Percentiles rank a stretch among this genome's conserved stretches.
These are phyloP conservation scores for Phlyctochytrium arcticum DNA, from an alignment of 192 early-diverging fungal genomes.

Conservation along the genomic window DNA sequence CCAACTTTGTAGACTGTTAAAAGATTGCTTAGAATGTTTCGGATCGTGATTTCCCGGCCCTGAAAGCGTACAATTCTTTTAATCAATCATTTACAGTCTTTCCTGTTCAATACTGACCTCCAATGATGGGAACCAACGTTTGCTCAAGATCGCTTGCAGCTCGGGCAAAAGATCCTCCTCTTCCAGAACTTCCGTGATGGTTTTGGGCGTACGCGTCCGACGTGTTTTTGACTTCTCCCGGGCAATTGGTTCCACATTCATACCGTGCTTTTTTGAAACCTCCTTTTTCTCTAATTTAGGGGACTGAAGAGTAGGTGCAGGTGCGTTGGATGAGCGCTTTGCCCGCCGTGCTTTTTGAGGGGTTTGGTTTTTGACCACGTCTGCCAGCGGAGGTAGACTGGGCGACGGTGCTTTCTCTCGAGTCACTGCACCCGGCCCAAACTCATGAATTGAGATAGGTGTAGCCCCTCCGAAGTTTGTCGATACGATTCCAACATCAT, in stretches of 20 bases:
- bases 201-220: not conserved
- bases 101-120: conserved; percentile 23
- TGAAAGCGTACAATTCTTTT: not conserved
- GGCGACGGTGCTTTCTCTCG: no score
- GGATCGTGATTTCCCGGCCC: conserved; percentile 31
- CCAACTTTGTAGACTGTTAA: conserved; percentile 30
- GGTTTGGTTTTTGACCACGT: no score
- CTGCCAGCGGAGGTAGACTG: no score
- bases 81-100: not conserved
- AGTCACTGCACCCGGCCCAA: no score
- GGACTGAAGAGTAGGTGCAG: no score
- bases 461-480: not conserved
- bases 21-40: conserved; percentile 27
- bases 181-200: not conserved
- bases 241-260: no score
- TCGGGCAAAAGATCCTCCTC: conserved; percentile 26
- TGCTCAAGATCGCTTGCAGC: conserved; percentile 21
- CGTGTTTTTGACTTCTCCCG: no score
- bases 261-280: no score
- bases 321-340: no score
- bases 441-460: not conserved
- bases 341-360: no score
- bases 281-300: no score
- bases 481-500: not conserved
- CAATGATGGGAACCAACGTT: conserved; percentile 44